Evolutionary conservation across 257 asterid genomes (phyloP).

Genomic region (Rauvolfia tetraphylla): DNA sequence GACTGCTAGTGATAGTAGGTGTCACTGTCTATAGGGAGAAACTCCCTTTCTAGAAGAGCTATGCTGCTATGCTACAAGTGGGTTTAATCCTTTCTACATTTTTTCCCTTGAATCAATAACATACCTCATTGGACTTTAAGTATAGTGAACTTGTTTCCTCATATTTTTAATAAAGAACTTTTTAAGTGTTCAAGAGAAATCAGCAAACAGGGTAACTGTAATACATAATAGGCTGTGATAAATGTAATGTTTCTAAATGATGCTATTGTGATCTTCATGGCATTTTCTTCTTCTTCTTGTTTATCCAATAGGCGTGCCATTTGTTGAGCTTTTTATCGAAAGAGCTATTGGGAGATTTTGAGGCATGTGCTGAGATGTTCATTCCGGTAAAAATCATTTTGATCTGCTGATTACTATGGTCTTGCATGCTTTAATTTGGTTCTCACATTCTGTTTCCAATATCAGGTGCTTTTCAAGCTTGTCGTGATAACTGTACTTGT

Average conservation of each 20-base stretch:
- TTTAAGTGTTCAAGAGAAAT: background rate
- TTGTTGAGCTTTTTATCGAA: conserved; percentile 73
- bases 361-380: conserved; percentile 92
- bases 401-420: conserved; percentile 14
- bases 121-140: background rate
- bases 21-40: background rate
- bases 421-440: conserved; percentile 21
- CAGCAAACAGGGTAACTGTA: background rate
- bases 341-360: conserved; percentile 98
- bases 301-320: conserved; percentile 71
- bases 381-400: conserved; percentile 75
- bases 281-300: conserved; percentile 8
- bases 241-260: background rate
- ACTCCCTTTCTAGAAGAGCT: background rate
- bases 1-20: background rate
- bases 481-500: conserved; percentile 98
- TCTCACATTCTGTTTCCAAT: conserved; percentile 37
- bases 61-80: background rate
- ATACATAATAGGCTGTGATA: background rate
- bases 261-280: conserved; percentile 13
- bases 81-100: background rate
- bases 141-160: background rate
- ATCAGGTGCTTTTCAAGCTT: conserved; percentile 99
- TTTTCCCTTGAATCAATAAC: background rate
- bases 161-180: background rate